Conservation (phyloP, 106 monocot genomes). For the Amphibolis antarctica region DNA sequence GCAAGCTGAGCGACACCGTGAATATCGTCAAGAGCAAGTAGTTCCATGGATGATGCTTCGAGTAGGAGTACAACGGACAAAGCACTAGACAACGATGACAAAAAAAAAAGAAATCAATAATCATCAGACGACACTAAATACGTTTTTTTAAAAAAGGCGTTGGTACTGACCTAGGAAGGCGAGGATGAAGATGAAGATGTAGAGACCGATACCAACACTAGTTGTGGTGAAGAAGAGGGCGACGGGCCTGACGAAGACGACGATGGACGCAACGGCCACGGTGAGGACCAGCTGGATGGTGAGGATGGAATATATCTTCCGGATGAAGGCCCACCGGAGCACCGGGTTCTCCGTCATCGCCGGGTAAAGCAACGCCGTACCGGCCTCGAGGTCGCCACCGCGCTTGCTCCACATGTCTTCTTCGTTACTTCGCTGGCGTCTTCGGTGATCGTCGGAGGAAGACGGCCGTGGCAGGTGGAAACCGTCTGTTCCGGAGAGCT, state of each 20-base stretch:
- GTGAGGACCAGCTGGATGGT: conserved; percentile 65
- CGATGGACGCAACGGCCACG: conserved; percentile 44
- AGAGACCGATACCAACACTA: conserved; percentile 44
- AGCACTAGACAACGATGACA: conserved; percentile 33
- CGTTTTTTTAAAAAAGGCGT: too few relatives aligned
- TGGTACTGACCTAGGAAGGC: conserved; percentile 48
- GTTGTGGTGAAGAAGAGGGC: conserved; percentile 62
- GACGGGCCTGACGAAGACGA: conserved; percentile 48
- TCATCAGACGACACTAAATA: neutral
- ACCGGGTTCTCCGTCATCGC: conserved; percentile 69
- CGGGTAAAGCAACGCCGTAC: conserved; percentile 51
- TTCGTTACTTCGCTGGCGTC: neutral
- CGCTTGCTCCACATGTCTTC: neutral
- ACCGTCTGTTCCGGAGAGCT: too few relatives aligned
- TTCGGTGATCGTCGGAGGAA: too few relatives aligned
- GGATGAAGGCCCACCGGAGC: conserved; percentile 76
- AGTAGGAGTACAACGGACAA: conserved; percentile 55
- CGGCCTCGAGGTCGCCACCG: conserved; percentile 40
- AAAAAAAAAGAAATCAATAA: conserved; percentile 7
- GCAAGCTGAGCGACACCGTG: conserved; percentile 60
- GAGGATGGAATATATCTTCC: conserved; percentile 78
- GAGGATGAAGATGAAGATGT: conserved; percentile 55
- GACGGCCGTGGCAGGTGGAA: too few relatives aligned
- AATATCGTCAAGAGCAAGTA: conserved; percentile 59
- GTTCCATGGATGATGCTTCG: conserved; percentile 63